A percentile compares a stretch with the other conserved stretches of the same genome.
phyloP scores from a whole-genome alignment of 148 eudicot species.

The Fagopyrum tataricum region DNA sequence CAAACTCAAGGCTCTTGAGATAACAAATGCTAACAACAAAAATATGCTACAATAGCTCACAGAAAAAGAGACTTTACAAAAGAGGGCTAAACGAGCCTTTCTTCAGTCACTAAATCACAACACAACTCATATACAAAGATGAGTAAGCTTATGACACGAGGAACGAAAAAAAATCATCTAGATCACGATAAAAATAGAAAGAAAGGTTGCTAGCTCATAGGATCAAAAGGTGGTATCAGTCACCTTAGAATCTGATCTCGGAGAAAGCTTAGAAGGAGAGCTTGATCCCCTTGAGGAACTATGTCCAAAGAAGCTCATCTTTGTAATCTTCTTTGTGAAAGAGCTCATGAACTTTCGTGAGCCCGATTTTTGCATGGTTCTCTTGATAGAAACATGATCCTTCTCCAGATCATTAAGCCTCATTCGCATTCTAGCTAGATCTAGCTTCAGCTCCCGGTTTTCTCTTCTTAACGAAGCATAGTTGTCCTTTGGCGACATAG shows the following conservation, averaged over 20 bases:
- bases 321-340: constrained; percentile 66
- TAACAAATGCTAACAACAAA: background rate
- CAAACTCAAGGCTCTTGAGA: background rate
- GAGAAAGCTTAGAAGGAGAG: constrained; percentile 58
- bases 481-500: constrained; percentile 92
- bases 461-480: constrained; percentile 89
- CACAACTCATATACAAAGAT: constrained; percentile 4
- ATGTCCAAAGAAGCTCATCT: constrained; percentile 37
- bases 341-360: constrained; percentile 62
- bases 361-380: constrained; percentile 64
- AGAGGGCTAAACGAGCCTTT: background rate
- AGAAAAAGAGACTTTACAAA: background rate
- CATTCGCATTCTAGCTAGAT: constrained; percentile 85
- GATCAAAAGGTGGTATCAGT: constrained; percentile 49
- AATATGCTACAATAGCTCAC: background rate
- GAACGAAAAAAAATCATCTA: background rate
- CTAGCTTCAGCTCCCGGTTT: constrained; percentile 87
- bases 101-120: background rate
- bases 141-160: background rate
- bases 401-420: constrained; percentile 92
- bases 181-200: no score
- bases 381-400: constrained; percentile 96
- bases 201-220: background rate
- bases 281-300: constrained; percentile 67
- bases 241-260: constrained; percentile 59